Conservation (phyloP, 192 early-diverging fungal species). For the Polychytrium aggregatum region DNA sequence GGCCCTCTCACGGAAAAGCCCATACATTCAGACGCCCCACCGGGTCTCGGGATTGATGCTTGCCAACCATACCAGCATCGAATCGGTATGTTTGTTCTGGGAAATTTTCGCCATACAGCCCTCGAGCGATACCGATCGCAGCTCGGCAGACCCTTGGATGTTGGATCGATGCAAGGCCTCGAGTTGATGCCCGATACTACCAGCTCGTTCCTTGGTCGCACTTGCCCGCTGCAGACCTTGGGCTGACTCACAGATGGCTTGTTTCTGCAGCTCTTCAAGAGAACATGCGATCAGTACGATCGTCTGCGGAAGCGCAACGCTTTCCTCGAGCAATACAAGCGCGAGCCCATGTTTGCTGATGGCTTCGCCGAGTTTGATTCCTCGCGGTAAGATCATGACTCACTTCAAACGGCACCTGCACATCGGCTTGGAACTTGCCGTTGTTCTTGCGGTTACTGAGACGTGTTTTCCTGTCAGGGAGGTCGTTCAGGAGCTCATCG, state of each 20-base stretch:
- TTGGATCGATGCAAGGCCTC: too few relatives aligned
- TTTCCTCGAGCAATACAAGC: constrained; percentile 88
- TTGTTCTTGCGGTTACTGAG: too few relatives aligned
- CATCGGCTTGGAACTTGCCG: too few relatives aligned
- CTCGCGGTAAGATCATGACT: constrained; percentile 41
- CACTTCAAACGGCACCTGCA: constrained; percentile 3
- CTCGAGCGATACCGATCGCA: too few relatives aligned
- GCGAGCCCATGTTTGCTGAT: constrained; percentile 55
- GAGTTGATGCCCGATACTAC: too few relatives aligned
- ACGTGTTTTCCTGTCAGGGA: constrained; percentile 30
- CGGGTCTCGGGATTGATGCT: constrained; percentile 96
- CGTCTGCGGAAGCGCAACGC: constrained; percentile 87
- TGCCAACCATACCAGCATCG: constrained; percentile 94
- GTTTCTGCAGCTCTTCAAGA: constrained; percentile 63
- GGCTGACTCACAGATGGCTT: constrained; percentile 5
- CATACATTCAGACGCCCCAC: constrained; percentile 84
- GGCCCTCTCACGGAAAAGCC: constrained; percentile 84
- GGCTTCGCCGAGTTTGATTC: constrained; percentile 91
- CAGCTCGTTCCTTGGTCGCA: too few relatives aligned
- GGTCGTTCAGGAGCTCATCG: constrained; percentile 82
- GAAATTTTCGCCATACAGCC: neutral
- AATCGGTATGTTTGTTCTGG: constrained; percentile 30
- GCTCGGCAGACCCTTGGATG: too few relatives aligned
- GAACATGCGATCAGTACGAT: constrained; percentile 89
- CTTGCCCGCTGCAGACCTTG: too few relatives aligned